Evolutionary conservation across 805 yeast species (phyloP).

Genomic region (Ogataea neopini): DNA sequence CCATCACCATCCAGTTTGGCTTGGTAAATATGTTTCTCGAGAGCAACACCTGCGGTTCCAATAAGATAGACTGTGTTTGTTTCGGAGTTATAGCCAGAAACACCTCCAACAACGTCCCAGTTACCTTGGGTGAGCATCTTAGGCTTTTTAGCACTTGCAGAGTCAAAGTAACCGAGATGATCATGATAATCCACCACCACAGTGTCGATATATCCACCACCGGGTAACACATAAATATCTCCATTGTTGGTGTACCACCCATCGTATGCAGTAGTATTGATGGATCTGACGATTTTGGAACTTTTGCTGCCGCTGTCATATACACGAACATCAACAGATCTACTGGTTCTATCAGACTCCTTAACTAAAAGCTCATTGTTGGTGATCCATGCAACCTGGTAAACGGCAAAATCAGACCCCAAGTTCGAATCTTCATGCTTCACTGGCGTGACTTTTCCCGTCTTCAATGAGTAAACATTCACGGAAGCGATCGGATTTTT

Average conservation of each 20-base stretch:
- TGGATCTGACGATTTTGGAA: slow-evolving; percentile 42
- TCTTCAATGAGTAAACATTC: slow-evolving; percentile 40
- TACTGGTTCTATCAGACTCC: slow-evolving; percentile 64
- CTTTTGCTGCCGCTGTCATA: slow-evolving; percentile 36
- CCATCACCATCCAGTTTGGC: slow-evolving; percentile 38
- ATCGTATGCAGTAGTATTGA: slow-evolving; percentile 44
- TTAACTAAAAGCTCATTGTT: slow-evolving; percentile 52
- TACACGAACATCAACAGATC: slow-evolving; percentile 49
- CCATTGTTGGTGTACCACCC: slow-evolving; percentile 55
- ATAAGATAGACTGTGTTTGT: slow-evolving; percentile 52
- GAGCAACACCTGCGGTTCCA: slow-evolving; percentile 54
- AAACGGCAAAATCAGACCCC: slow-evolving; percentile 54
- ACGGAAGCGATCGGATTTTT: slow-evolving; percentile 57
- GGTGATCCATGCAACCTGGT: slow-evolving; percentile 63
- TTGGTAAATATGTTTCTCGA: slow-evolving; percentile 61
- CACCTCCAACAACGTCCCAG: slow-evolving; percentile 54
- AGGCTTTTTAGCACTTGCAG: slow-evolving; percentile 43
- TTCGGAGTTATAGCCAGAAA: slow-evolving; percentile 48
- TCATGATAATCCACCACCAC: slow-evolving; percentile 55
- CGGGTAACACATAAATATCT: slow-evolving; percentile 42
- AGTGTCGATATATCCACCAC: slow-evolving; percentile 63
- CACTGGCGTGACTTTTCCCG: slow-evolving; percentile 26
- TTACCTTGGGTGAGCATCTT: slow-evolving; percentile 45
- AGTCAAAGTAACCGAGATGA: slow-evolving; percentile 63
- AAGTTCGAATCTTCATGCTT: slow-evolving; percentile 32